phyloP scores from a whole-genome alignment of 164 flowering plant genomes.

The Annona cherimola region DNA sequence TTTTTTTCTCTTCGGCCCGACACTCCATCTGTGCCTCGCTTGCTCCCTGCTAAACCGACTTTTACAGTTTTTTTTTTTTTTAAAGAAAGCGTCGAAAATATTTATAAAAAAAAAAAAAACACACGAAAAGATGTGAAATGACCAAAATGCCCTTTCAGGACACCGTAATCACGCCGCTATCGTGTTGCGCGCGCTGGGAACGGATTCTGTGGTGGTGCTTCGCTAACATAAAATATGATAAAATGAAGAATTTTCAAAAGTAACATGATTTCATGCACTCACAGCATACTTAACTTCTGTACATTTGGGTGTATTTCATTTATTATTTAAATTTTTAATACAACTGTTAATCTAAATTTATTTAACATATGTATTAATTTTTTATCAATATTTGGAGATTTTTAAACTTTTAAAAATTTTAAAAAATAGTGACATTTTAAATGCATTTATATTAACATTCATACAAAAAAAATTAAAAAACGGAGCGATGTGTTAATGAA shows the following conservation, averaged over 20 bases:
- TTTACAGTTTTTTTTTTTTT: background rate
- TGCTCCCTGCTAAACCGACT: slow-evolving; percentile 7
- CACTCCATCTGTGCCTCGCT: background rate
- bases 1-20: slow-evolving; percentile 2
- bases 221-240: background rate
- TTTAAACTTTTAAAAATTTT: too few species aligned
- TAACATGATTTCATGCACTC: background rate
- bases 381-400: too few species aligned
- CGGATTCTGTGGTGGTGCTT: too few species aligned
- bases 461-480: too few species aligned
- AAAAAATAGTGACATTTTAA: too few species aligned
- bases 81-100: background rate
- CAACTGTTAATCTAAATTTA: background rate
- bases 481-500: too few species aligned
- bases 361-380: too few species aligned
- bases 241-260: background rate
- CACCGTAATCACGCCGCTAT: too few species aligned
- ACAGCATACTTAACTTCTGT: background rate
- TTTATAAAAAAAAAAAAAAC: background rate
- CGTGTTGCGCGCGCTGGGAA: too few species aligned
- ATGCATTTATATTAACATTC: too few species aligned
- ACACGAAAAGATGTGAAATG: background rate
- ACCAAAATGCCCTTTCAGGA: background rate
- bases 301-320: background rate
- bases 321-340: too few species aligned